A percentile compares a stretch with the other conserved stretches of the same genome.
These are phyloP conservation scores for Aegilops longissima DNA, from an alignment of 176 grass and related monocot genomes.

Conservation along the genomic window DNA sequence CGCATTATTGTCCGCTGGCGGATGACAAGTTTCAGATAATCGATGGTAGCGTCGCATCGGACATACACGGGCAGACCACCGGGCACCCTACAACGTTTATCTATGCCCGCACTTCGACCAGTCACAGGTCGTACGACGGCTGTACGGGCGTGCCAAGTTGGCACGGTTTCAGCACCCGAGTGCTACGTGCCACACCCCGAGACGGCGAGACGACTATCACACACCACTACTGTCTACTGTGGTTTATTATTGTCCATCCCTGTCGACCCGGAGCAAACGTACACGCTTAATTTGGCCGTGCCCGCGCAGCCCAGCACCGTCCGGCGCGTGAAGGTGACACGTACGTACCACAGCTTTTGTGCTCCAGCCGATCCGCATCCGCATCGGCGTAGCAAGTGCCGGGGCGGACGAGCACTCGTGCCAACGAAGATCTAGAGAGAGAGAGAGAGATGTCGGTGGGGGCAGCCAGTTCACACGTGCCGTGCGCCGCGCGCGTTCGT, in stretches of 20 bases:
- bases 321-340: neutral
- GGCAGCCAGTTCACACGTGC: constrained; percentile 32
- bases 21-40: too few species aligned
- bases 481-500: neutral
- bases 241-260: neutral
- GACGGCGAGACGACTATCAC: neutral
- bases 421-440: neutral
- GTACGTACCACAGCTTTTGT: neutral
- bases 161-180: neutral
- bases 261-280: constrained; percentile 3
- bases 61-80: too few species aligned
- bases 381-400: neutral
- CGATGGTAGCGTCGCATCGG: too few species aligned
- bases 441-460: constrained; percentile 33
- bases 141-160: neutral
- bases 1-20: too few species aligned
- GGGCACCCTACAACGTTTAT: neutral
- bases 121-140: constrained; percentile 6
- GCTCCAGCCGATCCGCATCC: neutral
- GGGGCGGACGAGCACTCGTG: neutral
- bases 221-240: neutral
- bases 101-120: neutral
- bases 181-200: neutral
- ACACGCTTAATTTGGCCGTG: constrained; percentile 8
- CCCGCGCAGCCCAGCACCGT: neutral